phyloP scores from a whole-genome alignment of 495 filamentous ascomycete genomes.

The Talaromyces nanjingensis region DNA sequence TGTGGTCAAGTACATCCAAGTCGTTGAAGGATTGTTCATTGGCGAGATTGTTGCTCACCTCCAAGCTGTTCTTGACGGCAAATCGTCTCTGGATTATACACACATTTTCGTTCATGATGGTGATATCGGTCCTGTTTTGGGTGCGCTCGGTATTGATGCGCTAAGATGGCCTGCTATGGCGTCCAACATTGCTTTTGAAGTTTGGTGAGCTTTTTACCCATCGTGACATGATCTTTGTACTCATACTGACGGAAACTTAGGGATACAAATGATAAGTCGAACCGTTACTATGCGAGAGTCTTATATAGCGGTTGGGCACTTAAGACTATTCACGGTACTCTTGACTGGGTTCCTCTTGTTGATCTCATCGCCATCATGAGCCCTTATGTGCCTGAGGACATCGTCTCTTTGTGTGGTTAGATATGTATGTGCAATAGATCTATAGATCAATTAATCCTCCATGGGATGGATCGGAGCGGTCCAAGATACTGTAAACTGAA shows the following conservation, averaged over 20 bases:
- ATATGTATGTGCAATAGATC: background rate
- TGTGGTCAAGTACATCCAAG: conserved; percentile 31
- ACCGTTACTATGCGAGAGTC: conserved; percentile 26
- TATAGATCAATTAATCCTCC: too few species aligned
- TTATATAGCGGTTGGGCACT: conserved; percentile 33
- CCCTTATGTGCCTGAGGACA: conserved; percentile 25
- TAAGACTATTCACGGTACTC: conserved; percentile 22
- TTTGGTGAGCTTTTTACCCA: conserved; percentile 18
- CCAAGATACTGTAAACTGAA: too few species aligned
- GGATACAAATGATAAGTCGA: conserved; percentile 15
- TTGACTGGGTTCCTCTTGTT: conserved; percentile 30
- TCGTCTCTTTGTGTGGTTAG: conserved; percentile 21
- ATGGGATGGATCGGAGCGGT: too few species aligned
- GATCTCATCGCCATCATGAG: conserved; percentile 19
- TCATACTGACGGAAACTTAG: conserved; percentile 12
- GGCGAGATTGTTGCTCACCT: conserved; percentile 30
- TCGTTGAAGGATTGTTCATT: conserved; percentile 35
- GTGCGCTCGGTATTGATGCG: conserved; percentile 23
- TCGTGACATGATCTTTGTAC: background rate
- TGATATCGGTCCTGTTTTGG: conserved; percentile 26
- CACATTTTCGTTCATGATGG: conserved; percentile 32
- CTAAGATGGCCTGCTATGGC: conserved; percentile 31
- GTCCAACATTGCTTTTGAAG: conserved; percentile 28
- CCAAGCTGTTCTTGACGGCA: conserved; percentile 22
- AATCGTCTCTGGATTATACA: conserved; percentile 20